phyloP scores from a whole-genome alignment of 108 stramenopile species.

The Aurantiochytrium sp. region DNA sequence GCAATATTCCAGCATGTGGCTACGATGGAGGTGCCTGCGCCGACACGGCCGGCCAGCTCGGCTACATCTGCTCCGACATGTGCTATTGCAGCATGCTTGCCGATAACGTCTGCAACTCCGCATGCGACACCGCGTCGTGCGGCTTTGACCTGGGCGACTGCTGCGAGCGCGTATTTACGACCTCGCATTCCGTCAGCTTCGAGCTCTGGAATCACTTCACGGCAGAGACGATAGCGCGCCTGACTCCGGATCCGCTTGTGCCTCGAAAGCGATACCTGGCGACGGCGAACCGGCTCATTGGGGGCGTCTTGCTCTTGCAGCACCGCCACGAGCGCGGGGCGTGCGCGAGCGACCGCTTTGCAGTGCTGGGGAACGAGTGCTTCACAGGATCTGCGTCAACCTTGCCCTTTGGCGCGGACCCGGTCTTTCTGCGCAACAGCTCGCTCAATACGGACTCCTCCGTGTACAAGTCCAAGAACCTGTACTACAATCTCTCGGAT shows the following conservation, averaged over 20 bases:
- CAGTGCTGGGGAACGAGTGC: background rate
- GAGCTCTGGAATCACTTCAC: background rate
- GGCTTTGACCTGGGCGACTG: constrained; percentile 20
- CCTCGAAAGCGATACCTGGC: background rate
- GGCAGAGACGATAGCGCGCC: background rate
- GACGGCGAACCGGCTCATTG: background rate
- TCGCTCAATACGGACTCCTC: background rate
- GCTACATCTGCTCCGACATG: background rate
- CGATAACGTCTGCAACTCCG: background rate
- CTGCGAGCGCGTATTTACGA: background rate
- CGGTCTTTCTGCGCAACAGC: background rate
- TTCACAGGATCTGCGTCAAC: background rate
- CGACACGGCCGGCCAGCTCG: background rate
- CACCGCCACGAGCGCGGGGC: background rate
- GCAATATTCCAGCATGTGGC: background rate
- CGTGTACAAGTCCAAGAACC: background rate
- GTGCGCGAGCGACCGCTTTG: background rate
- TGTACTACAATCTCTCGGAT: background rate
- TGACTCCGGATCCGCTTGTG: background rate
- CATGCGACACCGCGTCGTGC: background rate
- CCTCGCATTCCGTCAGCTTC: background rate
- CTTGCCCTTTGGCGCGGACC: background rate
- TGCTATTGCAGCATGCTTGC: background rate
- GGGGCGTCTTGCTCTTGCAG: background rate
- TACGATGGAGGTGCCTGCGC: background rate